phyloP scores from a whole-genome alignment of 108 stramenopile species.

The Cyclotella distinguenda region DNA sequence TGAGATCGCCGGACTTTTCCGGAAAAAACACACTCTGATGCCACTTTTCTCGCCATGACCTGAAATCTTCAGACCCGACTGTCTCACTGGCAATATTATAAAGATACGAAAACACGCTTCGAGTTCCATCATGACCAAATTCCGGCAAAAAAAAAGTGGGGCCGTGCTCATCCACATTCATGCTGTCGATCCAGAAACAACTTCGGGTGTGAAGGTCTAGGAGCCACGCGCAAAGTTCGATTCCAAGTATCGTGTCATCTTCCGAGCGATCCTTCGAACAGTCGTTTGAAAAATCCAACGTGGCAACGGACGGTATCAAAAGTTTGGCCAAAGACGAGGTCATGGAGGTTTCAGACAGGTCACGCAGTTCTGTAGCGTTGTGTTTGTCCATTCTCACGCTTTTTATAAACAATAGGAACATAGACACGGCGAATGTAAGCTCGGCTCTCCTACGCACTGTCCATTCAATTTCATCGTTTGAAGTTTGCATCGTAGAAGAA shows the following conservation, averaged over 20 bases:
- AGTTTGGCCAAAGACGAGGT: constrained; percentile 18
- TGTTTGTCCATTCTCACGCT: constrained; percentile 40
- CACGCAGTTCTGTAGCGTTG: constrained; percentile 27
- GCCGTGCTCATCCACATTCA: constrained; percentile 4
- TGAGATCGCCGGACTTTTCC: neutral
- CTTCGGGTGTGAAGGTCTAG: constrained; percentile 46
- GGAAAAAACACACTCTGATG: neutral
- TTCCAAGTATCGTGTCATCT: constrained; percentile 8
- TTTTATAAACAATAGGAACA: constrained; percentile 43
- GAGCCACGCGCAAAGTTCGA: constrained; percentile 46
- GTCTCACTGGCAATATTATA: constrained; percentile 13
- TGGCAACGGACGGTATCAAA: neutral
- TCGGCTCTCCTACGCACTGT: constrained; percentile 13
- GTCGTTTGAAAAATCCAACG: neutral
- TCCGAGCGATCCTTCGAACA: neutral
- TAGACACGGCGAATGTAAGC: constrained; percentile 29
- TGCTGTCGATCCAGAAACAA: constrained; percentile 46
- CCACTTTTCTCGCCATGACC: constrained; percentile 23
- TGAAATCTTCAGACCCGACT: constrained; percentile 24
- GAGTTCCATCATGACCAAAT: neutral
- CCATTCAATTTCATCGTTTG: neutral
- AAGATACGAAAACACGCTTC: constrained; percentile 23
- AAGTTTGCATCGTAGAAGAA: too few relatives aligned
- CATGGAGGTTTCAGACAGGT: constrained; percentile 38
- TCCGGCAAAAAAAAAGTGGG: constrained; percentile 29